phyloP scores from a whole-genome alignment of 306 rosid genomes.

The Ammopiptanthus mongolicus region DNA sequence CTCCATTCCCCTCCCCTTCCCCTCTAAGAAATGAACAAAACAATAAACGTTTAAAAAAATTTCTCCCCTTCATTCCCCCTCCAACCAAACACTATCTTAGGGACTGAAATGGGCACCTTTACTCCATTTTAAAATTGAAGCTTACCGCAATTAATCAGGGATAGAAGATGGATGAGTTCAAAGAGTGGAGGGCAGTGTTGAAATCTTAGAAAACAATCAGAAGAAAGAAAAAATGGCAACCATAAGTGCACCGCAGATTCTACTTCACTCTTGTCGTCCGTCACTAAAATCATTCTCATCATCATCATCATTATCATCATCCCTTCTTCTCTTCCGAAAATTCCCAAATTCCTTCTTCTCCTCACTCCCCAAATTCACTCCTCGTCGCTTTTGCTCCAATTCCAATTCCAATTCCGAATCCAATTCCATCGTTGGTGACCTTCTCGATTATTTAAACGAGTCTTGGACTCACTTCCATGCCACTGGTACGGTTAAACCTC shows the following conservation, averaged over 20 bases:
- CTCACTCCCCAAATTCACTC: conserved; percentile 12
- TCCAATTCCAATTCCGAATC: conserved; percentile 30
- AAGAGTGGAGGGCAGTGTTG: no score
- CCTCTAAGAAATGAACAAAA: no score
- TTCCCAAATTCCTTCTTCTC: background rate
- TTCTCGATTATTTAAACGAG: conserved; percentile 81
- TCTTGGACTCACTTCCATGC: conserved; percentile 99
- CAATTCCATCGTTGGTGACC: conserved; percentile 57
- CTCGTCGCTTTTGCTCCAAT: conserved; percentile 42
- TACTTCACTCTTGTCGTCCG: conserved; percentile 30
- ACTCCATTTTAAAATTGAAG: no score
- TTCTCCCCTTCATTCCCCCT: no score
- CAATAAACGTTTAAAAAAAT: no score
- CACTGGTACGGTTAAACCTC: conserved; percentile 59
- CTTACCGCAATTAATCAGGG: no score
- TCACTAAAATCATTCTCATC: conserved; percentile 11
- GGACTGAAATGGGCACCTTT: no score
- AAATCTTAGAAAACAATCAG: background rate
- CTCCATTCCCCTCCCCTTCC: no score
- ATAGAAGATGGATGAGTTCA: no score
- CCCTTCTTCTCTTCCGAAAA: background rate
- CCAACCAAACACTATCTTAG: no score
- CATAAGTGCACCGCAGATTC: conserved; percentile 41
- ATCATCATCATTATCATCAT: background rate
- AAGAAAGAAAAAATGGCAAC: conserved; percentile 37